Evolutionary conservation across 2,329 filamentous ascomycete species (phyloP), one percentile per base, ranked within the genome.

Genomic region (Phialophora verrucosa): DNA sequence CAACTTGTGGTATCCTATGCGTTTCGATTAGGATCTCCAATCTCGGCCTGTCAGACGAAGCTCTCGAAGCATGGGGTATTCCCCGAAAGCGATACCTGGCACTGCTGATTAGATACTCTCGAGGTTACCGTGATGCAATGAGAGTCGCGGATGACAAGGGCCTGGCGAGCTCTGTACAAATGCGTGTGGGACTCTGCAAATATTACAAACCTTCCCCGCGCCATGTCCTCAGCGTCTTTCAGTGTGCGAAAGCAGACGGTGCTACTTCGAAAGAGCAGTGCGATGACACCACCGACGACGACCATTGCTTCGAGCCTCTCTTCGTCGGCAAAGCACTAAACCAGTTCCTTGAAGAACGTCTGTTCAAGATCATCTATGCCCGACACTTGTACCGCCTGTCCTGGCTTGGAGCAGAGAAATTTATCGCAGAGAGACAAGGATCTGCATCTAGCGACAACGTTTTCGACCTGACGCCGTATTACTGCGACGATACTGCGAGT

Each of bases 51-150:
- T 90, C 91, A 0, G 84, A 89, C 44, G 91, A 93, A 73, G 88
- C 88, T 0, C 85, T 92, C 77, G 84, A 90, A 73, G 91, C 92
- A 1, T 97, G 93, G 93, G 84, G 89, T 66, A 76, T 97, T 11
- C 78, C 85, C 14, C 78, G 82, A 0, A 77, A 82, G 0, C 89
- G 93, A 38, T 93, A 94, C 73, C 76, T 96, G 47, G 85, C 94
- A 4, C 81, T 96, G 4, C 80, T 97, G 25, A 84, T 95, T 51
- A 84, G 85, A 42, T 90, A 90, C 70, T 78, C 82, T 0, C 76
- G 77, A n/a, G 83, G 81, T 0, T 96, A 96, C 76, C 83, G 81
- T 35, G 79, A 80, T 2, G 79, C 90, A 57, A 83, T 89, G 17
- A 75, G 84, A 0, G 75, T 85, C 14, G 74, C 76, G 0, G 76